Conservation (phyloP, 768 basidiomycete genomes). For the Lactifluus piperatus region DNA sequence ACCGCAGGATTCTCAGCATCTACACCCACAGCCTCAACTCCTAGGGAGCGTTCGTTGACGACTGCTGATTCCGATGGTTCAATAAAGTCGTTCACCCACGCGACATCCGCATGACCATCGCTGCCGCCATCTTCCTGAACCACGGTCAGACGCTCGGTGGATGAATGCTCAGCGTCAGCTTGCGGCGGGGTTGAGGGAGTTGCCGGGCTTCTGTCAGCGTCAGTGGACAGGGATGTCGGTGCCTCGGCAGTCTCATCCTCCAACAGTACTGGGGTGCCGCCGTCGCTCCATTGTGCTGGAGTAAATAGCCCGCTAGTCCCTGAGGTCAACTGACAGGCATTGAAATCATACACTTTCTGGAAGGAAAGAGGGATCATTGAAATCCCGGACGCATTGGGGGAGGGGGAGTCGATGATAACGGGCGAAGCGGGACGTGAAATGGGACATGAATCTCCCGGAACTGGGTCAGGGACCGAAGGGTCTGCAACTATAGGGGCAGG, state of each 20-base stretch:
- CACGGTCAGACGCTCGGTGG: neutral
- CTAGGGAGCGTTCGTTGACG: neutral
- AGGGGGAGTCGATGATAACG: neutral
- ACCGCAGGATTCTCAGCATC: neutral
- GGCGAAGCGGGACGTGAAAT: neutral
- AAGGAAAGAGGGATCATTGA: constrained; percentile 3
- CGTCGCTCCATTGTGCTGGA: constrained; percentile 14
- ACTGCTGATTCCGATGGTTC: neutral
- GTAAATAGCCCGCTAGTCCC: constrained; percentile 18
- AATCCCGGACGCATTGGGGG: neutral
- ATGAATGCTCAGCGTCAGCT: neutral
- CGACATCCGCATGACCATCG: neutral
- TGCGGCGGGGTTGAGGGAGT: neutral
- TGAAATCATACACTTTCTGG: neutral
- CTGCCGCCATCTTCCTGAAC: neutral
- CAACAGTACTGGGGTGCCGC: constrained; percentile 7
- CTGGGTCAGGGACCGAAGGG: constrained; percentile 20
- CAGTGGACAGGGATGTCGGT: neutral
- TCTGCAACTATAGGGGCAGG: constrained; percentile 20
- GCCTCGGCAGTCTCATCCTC: constrained; percentile 8
- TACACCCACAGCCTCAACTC: neutral
- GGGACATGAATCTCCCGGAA: constrained; percentile 1
- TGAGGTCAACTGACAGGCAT: neutral
- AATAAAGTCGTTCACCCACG: neutral
- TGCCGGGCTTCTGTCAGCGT: neutral